Conservation (phyloP, 202 grass and related monocot genomes). For the Carex arenaria region DNA sequence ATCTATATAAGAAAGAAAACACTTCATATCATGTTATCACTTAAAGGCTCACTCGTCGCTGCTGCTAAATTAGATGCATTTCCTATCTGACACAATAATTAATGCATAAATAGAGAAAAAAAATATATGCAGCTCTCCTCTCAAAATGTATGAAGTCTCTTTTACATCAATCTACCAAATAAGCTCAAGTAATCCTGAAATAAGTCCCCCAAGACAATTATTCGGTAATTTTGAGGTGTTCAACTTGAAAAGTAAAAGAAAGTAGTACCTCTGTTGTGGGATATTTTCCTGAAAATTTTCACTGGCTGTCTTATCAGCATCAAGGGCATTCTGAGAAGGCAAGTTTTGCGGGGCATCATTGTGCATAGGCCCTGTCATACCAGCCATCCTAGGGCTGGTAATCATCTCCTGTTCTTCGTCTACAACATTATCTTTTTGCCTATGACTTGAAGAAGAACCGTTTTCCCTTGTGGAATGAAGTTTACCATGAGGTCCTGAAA, state of each 20-base stretch:
- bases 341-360: background rate
- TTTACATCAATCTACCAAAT: background rate
- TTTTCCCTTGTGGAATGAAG: background rate
- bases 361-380: background rate
- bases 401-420: conserved; percentile 3
- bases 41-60: background rate
- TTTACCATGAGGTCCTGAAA: background rate
- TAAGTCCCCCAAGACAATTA: background rate
- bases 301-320: background rate
- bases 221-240: background rate
- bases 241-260: background rate
- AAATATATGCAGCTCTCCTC: background rate
- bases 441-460: background rate
- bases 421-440: background rate
- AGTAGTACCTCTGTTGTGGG: background rate
- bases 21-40: background rate
- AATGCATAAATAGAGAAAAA: background rate
- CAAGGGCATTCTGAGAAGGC: background rate
- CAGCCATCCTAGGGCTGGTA: background rate
- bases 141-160: conserved; percentile 1
- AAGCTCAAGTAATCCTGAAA: background rate
- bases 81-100: background rate
- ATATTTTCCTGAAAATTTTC: background rate
- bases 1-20: too few relatives aligned
- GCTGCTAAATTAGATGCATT: background rate